Percentiles rank a stretch among this genome's conserved stretches.
phyloP scores from a whole-genome alignment of 2,329 filamentous ascomycete genomes.

The Sporothrix protearum region DNA sequence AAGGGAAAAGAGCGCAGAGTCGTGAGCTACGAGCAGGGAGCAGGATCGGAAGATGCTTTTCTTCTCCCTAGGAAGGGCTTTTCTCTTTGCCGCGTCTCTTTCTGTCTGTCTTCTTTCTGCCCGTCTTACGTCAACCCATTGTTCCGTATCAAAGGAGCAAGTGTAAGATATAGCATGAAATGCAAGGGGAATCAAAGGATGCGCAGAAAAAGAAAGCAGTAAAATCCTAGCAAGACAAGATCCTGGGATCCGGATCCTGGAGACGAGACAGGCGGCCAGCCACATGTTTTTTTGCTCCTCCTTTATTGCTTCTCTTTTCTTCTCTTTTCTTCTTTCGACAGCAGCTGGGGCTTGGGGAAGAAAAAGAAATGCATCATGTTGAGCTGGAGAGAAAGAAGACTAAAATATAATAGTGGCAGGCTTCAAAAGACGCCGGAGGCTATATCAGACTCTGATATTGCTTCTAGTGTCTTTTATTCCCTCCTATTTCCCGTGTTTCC shows the following conservation, averaged over 20 bases:
- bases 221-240: background rate
- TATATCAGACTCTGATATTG: constrained; percentile 8
- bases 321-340: background rate
- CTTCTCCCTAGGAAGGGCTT: background rate
- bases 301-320: background rate
- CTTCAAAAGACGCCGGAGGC: background rate
- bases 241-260: background rate
- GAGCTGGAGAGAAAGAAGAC: background rate
- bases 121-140: background rate
- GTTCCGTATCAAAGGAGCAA: background rate
- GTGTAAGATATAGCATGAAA: background rate
- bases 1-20: background rate
- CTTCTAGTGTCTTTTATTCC: background rate
- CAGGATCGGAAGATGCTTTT: background rate
- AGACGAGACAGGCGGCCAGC: background rate
- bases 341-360: background rate
- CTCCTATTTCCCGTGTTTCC: background rate
- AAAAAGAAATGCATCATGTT: background rate
- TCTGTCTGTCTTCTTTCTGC: background rate
- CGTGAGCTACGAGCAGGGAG: background rate
- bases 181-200: background rate
- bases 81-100: background rate
- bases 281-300: background rate
- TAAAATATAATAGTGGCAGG: background rate
- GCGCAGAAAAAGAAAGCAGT: background rate